Evolutionary conservation across 2,329 filamentous ascomycete species (phyloP), one percentile per base, ranked within the genome.

Genomic region (Aspergillus sergii): DNA sequence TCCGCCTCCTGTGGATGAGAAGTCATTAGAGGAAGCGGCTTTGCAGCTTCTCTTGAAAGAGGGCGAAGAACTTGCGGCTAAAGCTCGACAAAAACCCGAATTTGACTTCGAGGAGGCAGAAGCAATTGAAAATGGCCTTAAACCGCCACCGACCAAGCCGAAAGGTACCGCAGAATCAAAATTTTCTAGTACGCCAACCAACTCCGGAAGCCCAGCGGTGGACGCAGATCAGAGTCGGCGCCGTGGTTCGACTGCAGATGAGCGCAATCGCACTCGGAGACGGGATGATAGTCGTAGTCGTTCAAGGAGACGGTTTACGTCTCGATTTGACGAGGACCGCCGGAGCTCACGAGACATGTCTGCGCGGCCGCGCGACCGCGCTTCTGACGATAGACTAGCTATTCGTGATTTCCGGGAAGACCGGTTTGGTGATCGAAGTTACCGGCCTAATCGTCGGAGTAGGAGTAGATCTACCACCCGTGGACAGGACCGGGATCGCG

Each of bases 21-120:
- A 86, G 71, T 80, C 83, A 21, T 71, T 88, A 53, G 85, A 87
- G 68, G 82, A 85, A 65, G 79, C 83, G 43, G 85, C 85, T 12
- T 75, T 87, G 58, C 80, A 85, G 62, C 71, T 83, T 64, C 77
- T 88, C 12, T 69, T 87, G 26, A 81, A 80, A 67, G 85, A 88
- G 73, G 83, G 84, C 55, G 81, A 85, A 68, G 80, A 84, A 66
- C 78, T 85, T 64, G 82, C 84, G 10, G 83, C 83, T 28, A 85
- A 84, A 68, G 79, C 81, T 4, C 76, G 78, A 43, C 78, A 81
- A 64, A 80, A 82, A 61, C 82, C 82, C 6, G 83, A 85, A 60
- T 81, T 83, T 62, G 84, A 86, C 68, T 82, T 76, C 66, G 83
- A 80, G 69, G 76, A 81, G 70, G 80, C 76, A 14, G 79, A 80